These are phyloP conservation scores for Boechera divaricarpa DNA, from an alignment of 345 rosid species.

Conservation along the genomic window DNA sequence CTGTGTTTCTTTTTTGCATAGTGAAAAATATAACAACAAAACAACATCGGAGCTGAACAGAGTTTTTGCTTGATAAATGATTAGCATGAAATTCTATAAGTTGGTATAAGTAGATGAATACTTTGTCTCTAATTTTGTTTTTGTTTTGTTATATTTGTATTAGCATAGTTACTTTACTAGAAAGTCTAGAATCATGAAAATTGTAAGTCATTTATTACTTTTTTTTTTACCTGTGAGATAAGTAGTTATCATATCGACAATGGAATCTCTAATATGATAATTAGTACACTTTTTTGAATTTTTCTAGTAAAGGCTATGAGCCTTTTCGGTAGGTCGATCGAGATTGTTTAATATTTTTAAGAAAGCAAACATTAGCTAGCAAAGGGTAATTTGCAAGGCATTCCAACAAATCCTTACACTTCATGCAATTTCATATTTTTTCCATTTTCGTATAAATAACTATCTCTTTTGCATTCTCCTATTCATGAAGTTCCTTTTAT, in stretches of 20 bases:
- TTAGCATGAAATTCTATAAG: neutral
- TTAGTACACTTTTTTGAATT: neutral
- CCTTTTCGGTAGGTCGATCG: constrained; percentile 38
- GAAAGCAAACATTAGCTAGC: constrained; percentile 40
- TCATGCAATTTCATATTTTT: constrained; percentile 61
- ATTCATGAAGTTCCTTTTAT: constrained; percentile 32
- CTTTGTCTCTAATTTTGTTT: neutral
- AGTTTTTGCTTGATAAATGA: neutral
- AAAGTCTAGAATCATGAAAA: neutral
- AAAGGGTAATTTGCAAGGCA: constrained; percentile 91
- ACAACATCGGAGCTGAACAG: neutral
- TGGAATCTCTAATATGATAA: constrained; percentile 10
- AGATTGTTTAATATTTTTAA: constrained; percentile 15
- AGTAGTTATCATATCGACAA: neutral
- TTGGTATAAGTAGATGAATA: neutral
- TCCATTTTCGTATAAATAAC: constrained; percentile 27
- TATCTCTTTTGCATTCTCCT: constrained; percentile 28
- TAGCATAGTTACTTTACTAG: neutral
- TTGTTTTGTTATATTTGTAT: neutral
- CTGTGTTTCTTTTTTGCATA: neutral
- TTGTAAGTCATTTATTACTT: neutral
- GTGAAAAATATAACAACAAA: neutral
- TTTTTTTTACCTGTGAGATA: neutral
- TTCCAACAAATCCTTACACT: constrained; percentile 73
- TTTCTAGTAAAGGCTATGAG: constrained; percentile 4